Evolutionary conservation across 1,139 yeast genomes (phyloP).

Genomic region (Suhomyces yuchorum): DNA sequence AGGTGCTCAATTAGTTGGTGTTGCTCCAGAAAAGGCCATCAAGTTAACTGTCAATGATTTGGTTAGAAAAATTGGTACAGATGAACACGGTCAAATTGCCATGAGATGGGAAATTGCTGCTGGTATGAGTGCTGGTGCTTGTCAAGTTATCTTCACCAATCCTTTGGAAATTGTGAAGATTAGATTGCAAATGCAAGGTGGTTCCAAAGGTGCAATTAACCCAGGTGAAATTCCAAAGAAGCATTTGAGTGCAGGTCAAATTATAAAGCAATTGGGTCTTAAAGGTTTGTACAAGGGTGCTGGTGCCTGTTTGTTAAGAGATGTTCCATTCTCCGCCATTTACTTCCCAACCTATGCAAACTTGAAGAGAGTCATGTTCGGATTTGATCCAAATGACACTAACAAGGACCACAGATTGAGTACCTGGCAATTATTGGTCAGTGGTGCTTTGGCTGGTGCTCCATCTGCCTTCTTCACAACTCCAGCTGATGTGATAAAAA

Average conservation of each 20-base stretch:
- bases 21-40: conserved; percentile 98
- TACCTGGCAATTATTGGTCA: conserved; percentile 78
- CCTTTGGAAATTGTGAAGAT: conserved; percentile 96
- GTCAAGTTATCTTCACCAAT: conserved; percentile 94
- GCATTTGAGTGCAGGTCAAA: conserved; percentile 63
- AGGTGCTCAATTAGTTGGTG: conserved; percentile 93
- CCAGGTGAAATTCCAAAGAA: conserved; percentile 53
- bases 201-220: conserved; percentile 44
- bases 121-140: conserved; percentile 94
- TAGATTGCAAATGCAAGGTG: conserved; percentile 91
- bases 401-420: conserved; percentile 57
- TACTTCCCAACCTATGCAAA: conserved; percentile 98
- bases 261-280: conserved; percentile 78
- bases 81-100: conserved; percentile 60
- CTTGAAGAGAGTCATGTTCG: conserved; percentile 77
- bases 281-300: conserved; percentile 92
- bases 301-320: conserved; percentile 87
- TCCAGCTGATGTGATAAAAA: conserved; percentile 95
- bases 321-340: conserved; percentile 95
- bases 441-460: conserved; percentile 97
- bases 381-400: conserved; percentile 69
- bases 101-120: conserved; percentile 77
- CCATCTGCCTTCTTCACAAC: conserved; percentile 97
- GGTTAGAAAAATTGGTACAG: conserved; percentile 72
- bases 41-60: conserved; percentile 92